These are phyloP conservation scores for Lavandula angustifolia DNA, from an alignment of 257 asterid genomes.

Conservation along the genomic window DNA sequence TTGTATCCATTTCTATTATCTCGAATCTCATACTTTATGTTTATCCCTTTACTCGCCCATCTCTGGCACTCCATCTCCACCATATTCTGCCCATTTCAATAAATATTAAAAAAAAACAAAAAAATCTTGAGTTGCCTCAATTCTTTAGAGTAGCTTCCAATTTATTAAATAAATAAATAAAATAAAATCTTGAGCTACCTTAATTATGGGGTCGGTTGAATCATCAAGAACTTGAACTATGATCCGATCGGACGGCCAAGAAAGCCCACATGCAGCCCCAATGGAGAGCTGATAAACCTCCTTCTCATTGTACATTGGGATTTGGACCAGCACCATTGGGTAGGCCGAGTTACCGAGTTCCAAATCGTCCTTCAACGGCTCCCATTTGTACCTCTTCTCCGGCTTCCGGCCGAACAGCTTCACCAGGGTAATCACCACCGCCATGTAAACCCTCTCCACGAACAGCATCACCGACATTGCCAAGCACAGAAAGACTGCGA, in stretches of 20 bases:
- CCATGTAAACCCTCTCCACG: conserved; percentile 86
- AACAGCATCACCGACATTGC: conserved; percentile 84
- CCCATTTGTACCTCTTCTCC: conserved; percentile 78
- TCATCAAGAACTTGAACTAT: conserved; percentile 89
- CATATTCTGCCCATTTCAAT: conserved; percentile 51
- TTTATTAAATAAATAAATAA: no score
- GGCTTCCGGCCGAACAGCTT: conserved; percentile 71
- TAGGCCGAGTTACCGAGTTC: conserved; percentile 76
- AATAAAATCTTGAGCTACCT: conserved; percentile 37
- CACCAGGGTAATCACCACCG: conserved; percentile 56
- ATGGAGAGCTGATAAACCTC: conserved; percentile 96
- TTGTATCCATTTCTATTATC: conserved; percentile 90
- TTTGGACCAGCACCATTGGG: conserved; percentile 89
- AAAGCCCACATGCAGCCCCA: conserved; percentile 95
- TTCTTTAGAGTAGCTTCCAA: no score
- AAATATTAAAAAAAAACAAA: no score
- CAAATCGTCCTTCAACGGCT: conserved; percentile 79
- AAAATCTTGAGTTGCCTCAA: no score
- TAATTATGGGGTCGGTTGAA: conserved; percentile 73
- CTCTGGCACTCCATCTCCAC: conserved; percentile 87
- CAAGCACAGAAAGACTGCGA: conserved; percentile 59
- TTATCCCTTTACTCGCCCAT: conserved; percentile 93
- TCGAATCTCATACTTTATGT: conserved; percentile 84
- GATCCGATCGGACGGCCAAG: conserved; percentile 92
- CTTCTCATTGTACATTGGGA: conserved; percentile 93